Evolutionary conservation across 305 asterid genomes (phyloP).

Genomic region (Striga hermonthica): DNA sequence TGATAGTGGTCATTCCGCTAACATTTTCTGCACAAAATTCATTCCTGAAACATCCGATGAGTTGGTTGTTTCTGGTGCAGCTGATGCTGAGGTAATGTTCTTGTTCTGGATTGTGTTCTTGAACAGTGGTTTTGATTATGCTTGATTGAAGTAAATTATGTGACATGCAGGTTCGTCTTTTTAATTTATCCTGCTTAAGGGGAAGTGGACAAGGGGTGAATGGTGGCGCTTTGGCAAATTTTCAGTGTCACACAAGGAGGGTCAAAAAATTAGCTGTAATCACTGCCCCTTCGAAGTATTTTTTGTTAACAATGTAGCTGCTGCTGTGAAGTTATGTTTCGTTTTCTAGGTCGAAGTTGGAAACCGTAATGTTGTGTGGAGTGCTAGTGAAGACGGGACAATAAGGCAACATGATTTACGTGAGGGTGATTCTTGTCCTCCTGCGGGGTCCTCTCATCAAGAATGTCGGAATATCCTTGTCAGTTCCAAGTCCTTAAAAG

Average conservation of each 20-base stretch:
- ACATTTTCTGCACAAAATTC: conserved; percentile 94
- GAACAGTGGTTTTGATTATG: conserved; percentile 16
- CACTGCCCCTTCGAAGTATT: conserved; percentile 30
- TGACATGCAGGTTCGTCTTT: conserved; percentile 81
- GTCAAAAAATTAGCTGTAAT: conserved; percentile 95
- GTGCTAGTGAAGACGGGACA: conserved; percentile 99
- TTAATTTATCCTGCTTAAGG: conserved; percentile 66
- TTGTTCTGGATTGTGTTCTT: conserved; percentile 27
- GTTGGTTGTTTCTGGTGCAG: conserved; percentile 95
- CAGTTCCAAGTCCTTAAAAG: conserved; percentile 40
- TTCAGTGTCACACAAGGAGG: conserved; percentile 88
- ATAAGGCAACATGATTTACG: conserved; percentile 97
- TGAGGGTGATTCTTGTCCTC: conserved; percentile 94
- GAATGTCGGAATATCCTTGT: conserved; percentile 95
- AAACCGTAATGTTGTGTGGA: conserved; percentile 96
- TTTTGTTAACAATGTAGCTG: conserved; percentile 22
- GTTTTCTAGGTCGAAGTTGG: conserved; percentile 82
- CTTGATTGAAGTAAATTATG: conserved; percentile 23
- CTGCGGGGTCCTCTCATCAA: conserved; percentile 87
- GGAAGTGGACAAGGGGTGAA: conserved; percentile 53
- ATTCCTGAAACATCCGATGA: conserved; percentile 95
- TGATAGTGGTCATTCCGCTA: conserved; percentile 91
- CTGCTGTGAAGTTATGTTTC: conserved; percentile 25
- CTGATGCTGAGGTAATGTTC: conserved; percentile 83
- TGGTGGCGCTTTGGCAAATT: conserved; percentile 62